A percentile compares a stretch with the other conserved stretches of the same genome.
Conservation (phyloP, 352 stramenopile genomes). For the Blastocystis sp. region DNA sequence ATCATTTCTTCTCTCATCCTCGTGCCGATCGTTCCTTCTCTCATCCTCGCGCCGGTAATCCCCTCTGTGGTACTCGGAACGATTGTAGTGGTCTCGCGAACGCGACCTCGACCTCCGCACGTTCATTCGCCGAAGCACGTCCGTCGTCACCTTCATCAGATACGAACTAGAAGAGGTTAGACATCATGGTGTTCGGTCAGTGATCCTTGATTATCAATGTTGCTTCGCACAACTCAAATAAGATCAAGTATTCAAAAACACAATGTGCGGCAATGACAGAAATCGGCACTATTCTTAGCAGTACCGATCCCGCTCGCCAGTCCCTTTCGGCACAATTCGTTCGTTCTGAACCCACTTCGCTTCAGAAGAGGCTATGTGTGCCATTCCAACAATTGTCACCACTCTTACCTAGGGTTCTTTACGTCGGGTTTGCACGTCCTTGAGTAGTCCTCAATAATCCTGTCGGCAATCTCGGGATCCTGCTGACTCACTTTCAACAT, state of each 20-base stretch:
- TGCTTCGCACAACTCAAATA: conserved; percentile 50
- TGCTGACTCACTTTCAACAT: conserved; percentile 7
- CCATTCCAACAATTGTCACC: not conserved
- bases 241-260: conserved; percentile 65
- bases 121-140: no score
- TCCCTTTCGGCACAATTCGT: conserved; percentile 1
- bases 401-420: conserved; percentile 48
- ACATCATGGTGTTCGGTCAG: conserved; percentile 62
- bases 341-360: not conserved
- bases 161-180: conserved; percentile 47
- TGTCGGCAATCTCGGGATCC: not conserved
- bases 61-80: not conserved
- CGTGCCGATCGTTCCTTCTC: not conserved
- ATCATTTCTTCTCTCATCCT: not conserved
- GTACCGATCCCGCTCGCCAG: not conserved
- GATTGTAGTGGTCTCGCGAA: not conserved
- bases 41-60: not conserved
- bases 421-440: not conserved
- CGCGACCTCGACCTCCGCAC: no score
- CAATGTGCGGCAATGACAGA: not conserved
- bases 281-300: not conserved
- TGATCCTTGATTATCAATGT: conserved; percentile 20
- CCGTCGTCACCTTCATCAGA: not conserved
- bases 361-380: conserved; percentile 2
- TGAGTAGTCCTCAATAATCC: conserved; percentile 35